phyloP scores from a whole-genome alignment of 176 grass and related monocot species.

The Paspalum vaginatum region DNA sequence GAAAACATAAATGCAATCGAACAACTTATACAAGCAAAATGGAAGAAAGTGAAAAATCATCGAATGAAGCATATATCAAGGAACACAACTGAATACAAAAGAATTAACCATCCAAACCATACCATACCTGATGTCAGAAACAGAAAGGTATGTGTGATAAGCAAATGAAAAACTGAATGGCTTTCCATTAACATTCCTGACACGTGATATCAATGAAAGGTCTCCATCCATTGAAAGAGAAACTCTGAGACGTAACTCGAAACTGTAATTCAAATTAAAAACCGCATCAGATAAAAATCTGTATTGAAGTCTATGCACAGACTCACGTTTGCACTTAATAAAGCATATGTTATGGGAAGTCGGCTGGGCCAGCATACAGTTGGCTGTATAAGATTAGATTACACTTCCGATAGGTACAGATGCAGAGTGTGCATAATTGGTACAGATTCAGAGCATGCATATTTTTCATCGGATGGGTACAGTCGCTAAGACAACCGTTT shows the following conservation, averaged over 20 bases:
- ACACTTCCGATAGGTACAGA: neutral
- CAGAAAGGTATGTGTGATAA: conserved; percentile 85
- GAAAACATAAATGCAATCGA: neutral
- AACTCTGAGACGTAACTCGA: conserved; percentile 85
- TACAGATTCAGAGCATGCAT: neutral
- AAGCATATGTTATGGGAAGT: too few species aligned
- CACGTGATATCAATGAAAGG: conserved; percentile 72
- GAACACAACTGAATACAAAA: neutral
- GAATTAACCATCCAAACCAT: neutral
- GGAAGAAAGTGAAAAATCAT: neutral
- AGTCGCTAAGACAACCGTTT: neutral
- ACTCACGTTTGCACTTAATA: neutral
- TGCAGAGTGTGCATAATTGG: neutral
- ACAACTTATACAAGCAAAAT: neutral
- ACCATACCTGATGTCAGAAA: conserved; percentile 93
- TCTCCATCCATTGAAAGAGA: conserved; percentile 79
- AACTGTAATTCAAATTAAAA: conserved; percentile 52
- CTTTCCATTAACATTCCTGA: conserved; percentile 85
- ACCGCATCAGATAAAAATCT: neutral
- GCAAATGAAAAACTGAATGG: conserved; percentile 93
- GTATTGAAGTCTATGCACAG: neutral
- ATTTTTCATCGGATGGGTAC: neutral
- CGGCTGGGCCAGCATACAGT: neutral
- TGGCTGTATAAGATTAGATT: neutral
- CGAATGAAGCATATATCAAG: neutral